Conservation (phyloP, 495 filamentous ascomycete species). For the Aspergillus biplanus region DNA sequence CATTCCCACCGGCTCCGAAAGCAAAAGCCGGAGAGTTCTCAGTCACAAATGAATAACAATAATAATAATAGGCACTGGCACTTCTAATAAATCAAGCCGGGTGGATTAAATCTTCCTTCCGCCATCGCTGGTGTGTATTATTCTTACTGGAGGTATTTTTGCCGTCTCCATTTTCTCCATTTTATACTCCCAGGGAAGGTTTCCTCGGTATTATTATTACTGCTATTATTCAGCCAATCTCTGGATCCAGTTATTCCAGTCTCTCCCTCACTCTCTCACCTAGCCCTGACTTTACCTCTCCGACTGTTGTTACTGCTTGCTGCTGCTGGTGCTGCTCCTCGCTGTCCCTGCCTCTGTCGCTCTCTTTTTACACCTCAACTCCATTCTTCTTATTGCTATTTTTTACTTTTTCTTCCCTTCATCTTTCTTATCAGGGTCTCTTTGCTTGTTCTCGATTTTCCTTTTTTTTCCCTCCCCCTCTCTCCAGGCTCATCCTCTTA, state of each 20-base stretch:
- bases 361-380: constrained; percentile 19
- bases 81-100: no score
- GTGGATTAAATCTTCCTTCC: no score
- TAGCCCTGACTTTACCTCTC: no score
- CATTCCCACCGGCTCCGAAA: background rate
- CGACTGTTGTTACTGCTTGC: background rate
- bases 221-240: no score
- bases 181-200: no score
- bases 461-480: constrained; percentile 16
- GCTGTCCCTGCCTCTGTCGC: constrained; percentile 1
- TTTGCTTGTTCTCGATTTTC: constrained; percentile 22
- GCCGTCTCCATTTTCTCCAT: no score
- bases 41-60: background rate
- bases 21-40: no score
- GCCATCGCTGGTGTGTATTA: no score
- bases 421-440: constrained; percentile 29
- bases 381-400: constrained; percentile 8
- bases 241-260: no score
- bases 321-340: background rate
- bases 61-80: background rate
- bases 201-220: no score
- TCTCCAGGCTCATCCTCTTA: constrained; percentile 15
- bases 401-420: constrained; percentile 28
- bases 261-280: no score
- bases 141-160: no score